Base-by-base conservation (phyloP, 1,284 basidiomycete species). In the Microbotryum silenes-acaulis region DNA sequence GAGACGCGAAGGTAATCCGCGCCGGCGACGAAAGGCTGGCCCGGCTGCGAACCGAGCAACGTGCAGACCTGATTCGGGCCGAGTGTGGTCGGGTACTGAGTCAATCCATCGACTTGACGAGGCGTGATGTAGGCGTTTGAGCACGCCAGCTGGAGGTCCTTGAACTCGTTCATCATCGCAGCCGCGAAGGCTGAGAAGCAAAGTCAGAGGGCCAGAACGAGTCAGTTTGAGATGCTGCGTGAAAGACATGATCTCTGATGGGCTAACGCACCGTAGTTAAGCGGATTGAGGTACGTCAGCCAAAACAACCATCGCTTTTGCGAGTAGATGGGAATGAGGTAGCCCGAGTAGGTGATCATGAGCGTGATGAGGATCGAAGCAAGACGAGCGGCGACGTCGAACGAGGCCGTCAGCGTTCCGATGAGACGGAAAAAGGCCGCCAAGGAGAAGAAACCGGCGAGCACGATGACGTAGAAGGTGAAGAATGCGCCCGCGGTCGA, bases 41-140 rank as follows among this genome's bases (percentile, higher is more conserved):
- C 67, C 0, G 65, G 31, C 25, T 47, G 33, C 2, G 64, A 60
- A 8, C 67, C 85, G 79, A 56, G 50, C 4, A 67, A 54, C 5
- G 68, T 69, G 57, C 68, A 69, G 48, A 65, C 61, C 47, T 69
- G 66, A 49, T 72, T 75, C 0, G 78, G 75, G 0, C 78, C 73
- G 51, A 76, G 76, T 2, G 56, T 52, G 0, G 70, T 55, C 56
- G 78, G 79, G 25, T 71, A 61, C 57, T 72, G 77, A 6, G 75
- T 65, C 10, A 72, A 70, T 57, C 70, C 61, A 68, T 75, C 78
- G 51, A 79, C 74, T 68, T 79, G 78, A 65, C 76, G 73, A 1
- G 89, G 89, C 23, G 88, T 79, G 58, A 90, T 79, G 70, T 82
- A 85, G 42, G 74, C 77, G 16, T 84, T 83, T 71, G 88, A 84